Conservation (phyloP, 805 yeast genomes). For the Kodamaea hsintzibuensis region DNA sequence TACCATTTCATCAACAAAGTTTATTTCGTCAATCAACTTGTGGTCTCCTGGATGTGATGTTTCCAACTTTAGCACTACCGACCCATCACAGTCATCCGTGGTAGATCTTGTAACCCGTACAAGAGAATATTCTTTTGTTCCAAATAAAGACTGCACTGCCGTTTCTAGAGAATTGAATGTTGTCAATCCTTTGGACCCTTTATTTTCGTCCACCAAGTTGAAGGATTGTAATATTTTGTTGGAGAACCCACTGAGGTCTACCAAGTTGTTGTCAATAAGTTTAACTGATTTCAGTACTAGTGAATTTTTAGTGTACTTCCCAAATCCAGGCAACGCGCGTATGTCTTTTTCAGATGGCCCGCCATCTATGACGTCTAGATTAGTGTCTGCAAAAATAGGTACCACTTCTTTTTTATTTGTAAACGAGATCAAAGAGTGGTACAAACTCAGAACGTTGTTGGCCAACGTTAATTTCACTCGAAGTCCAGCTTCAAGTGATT, state of each 20-base stretch:
- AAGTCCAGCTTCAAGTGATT: slow-evolving; percentile 53
- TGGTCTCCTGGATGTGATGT: slow-evolving; percentile 55
- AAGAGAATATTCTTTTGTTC: slow-evolving; percentile 42
- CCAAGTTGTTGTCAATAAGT: slow-evolving; percentile 40
- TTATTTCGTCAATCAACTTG: slow-evolving; percentile 51
- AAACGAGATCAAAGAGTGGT: slow-evolving; percentile 42
- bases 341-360: not conserved
- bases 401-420: slow-evolving; percentile 23
- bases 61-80: slow-evolving; percentile 53
- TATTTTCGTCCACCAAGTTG: slow-evolving; percentile 14
- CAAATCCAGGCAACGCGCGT: not conserved
- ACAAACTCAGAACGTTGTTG: slow-evolving; percentile 44
- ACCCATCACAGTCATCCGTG: slow-evolving; percentile 51
- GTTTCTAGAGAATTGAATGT: slow-evolving; percentile 46
- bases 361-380: slow-evolving; percentile 5
- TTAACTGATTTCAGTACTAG: slow-evolving; percentile 30
- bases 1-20: slow-evolving; percentile 37
- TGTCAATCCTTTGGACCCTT: slow-evolving; percentile 19
- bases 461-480: slow-evolving; percentile 49
- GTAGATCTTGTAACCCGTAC: slow-evolving; percentile 57
- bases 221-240: slow-evolving; percentile 38
- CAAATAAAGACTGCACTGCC: slow-evolving; percentile 46
- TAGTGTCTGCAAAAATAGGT: slow-evolving; percentile 12
- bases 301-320: slow-evolving; percentile 4
- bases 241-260: slow-evolving; percentile 37